Conservation (phyloP, 2,329 filamentous ascomycete species). For the Phoma sp. region DNA sequence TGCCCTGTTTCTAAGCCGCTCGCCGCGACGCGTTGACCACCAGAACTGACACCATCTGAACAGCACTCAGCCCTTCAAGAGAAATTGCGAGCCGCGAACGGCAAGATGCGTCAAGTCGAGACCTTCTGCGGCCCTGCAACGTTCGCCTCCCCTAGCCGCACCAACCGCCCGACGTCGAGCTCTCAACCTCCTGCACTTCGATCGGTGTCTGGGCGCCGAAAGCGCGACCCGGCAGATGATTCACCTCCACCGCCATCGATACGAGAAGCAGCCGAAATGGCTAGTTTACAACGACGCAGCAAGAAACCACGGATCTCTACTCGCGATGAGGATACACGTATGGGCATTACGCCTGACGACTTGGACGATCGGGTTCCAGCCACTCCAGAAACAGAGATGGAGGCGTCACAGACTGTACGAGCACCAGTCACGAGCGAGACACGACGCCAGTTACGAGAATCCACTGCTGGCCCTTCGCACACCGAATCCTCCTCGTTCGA, state of each 20-base stretch:
- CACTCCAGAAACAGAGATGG: slow-evolving; percentile 48
- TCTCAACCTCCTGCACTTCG: slow-evolving; percentile 28
- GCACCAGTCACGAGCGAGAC: slow-evolving; percentile 24
- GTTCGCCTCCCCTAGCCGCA: slow-evolving; percentile 50
- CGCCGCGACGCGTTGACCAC: slow-evolving; percentile 20
- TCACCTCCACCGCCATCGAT: slow-evolving; percentile 61
- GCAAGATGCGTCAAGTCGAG: slow-evolving; percentile 50
- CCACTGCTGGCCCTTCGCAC: slow-evolving; percentile 31
- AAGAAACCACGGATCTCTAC: slow-evolving; percentile 54
- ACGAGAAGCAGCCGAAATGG: slow-evolving; percentile 59
- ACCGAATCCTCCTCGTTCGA: slow-evolving; percentile 19
- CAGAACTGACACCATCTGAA: slow-evolving; percentile 29
- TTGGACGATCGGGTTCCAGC: slow-evolving; percentile 42
- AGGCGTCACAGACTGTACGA: slow-evolving; percentile 30
- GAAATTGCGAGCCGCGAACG: slow-evolving; percentile 54
- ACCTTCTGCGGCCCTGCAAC: slow-evolving; percentile 50
- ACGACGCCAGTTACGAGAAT: slow-evolving; percentile 35
- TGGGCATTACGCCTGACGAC: slow-evolving; percentile 39
- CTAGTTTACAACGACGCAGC: slow-evolving; percentile 56
- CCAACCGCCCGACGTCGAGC: slow-evolving; percentile 37
- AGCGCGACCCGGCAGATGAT: slow-evolving; percentile 47
- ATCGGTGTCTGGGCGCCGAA: slow-evolving; percentile 45
- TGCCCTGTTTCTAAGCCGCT: slow-evolving; percentile 25
- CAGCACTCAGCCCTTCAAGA: slow-evolving; percentile 54
- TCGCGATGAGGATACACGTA: slow-evolving; percentile 31